Conservation (phyloP, 2,329 filamentous ascomycete species). For the Paramyrothecium sp. region DNA sequence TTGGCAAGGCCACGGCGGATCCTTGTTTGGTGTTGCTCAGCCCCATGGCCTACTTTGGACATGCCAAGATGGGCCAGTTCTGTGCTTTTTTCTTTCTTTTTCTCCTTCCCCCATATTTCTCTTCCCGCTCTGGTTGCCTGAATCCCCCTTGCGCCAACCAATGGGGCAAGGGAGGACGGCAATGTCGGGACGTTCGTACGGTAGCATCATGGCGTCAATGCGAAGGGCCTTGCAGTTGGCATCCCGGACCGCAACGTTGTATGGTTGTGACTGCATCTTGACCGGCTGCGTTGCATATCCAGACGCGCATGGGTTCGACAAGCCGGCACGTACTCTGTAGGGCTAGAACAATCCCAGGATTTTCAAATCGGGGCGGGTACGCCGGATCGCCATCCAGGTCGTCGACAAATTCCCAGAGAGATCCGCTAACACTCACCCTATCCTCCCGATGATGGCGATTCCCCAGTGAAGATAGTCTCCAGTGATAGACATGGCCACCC, state of each 20-base stretch:
- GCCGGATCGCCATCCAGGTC: background rate
- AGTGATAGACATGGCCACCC: background rate
- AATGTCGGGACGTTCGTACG: background rate
- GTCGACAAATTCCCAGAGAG: background rate
- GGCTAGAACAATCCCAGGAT: background rate
- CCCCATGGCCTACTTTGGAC: conserved; percentile 11
- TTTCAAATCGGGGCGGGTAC: background rate
- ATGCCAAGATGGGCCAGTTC: background rate
- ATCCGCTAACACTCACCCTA: background rate
- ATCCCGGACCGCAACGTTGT: background rate
- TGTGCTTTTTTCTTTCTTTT: conserved; percentile 14
- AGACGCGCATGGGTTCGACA: background rate
- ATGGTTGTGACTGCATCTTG: background rate
- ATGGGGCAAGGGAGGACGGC: too few species aligned
- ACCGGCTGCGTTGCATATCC: background rate
- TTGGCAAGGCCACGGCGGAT: conserved; percentile 10
- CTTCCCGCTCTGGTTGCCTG: too few species aligned
- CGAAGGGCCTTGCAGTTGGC: background rate
- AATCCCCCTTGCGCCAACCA: too few species aligned
- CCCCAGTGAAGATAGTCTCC: background rate
- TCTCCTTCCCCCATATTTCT: conserved; percentile 5
- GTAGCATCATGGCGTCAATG: background rate
- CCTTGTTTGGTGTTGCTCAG: conserved; percentile 11
- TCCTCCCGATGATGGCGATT: background rate
- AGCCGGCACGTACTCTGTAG: background rate